These are phyloP conservation scores for Berkeleyomyces rouxiae DNA, from an alignment of 2,329 filamentous ascomycete species.

Conservation along the genomic window DNA sequence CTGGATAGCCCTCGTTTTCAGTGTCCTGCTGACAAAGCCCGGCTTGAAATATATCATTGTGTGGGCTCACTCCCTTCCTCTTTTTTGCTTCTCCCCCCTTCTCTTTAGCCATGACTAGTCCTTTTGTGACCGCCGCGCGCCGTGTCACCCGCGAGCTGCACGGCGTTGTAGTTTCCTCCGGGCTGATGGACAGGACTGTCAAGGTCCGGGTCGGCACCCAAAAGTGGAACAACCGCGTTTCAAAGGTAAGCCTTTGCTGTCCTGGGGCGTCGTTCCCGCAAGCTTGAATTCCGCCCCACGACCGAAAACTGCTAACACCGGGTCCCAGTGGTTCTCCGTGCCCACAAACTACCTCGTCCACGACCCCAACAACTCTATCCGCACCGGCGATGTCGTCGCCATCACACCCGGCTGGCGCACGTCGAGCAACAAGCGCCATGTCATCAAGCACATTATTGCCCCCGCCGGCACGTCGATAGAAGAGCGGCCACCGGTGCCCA, in stretches of 20 bases:
- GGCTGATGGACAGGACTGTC: slow-evolving; percentile 62
- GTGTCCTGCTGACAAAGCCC: no score
- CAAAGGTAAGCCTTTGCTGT: slow-evolving; percentile 39
- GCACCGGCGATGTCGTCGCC: slow-evolving; percentile 57
- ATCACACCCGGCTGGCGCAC: slow-evolving; percentile 51
- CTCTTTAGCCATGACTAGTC: slow-evolving; percentile 21
- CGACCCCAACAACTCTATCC: slow-evolving; percentile 58
- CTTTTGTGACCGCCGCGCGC: slow-evolving; percentile 22
- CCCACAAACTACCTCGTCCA: slow-evolving; percentile 54
- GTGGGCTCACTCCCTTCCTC: background rate
- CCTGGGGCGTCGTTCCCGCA: no score
- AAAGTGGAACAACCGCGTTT: slow-evolving; percentile 54
- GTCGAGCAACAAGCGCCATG: slow-evolving; percentile 51
- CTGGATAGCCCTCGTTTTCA: background rate
- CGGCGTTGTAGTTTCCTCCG: slow-evolving; percentile 62
- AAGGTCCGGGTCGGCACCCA: slow-evolving; percentile 58
- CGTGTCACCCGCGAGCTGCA: slow-evolving; percentile 35
- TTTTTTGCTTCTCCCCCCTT: background rate
- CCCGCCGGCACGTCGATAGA: slow-evolving; percentile 47
- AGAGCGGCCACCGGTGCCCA: slow-evolving; percentile 48
- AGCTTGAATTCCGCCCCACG: background rate
- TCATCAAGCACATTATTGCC: slow-evolving; percentile 59
- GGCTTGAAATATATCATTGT: no score
- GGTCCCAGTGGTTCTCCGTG: slow-evolving; percentile 37
- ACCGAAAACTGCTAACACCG: background rate